Evolutionary conservation across 2,329 filamentous ascomycete genomes (phyloP), one percentile per base, ranked within the genome.

Genomic region (Aspergillus calidoustus): DNA sequence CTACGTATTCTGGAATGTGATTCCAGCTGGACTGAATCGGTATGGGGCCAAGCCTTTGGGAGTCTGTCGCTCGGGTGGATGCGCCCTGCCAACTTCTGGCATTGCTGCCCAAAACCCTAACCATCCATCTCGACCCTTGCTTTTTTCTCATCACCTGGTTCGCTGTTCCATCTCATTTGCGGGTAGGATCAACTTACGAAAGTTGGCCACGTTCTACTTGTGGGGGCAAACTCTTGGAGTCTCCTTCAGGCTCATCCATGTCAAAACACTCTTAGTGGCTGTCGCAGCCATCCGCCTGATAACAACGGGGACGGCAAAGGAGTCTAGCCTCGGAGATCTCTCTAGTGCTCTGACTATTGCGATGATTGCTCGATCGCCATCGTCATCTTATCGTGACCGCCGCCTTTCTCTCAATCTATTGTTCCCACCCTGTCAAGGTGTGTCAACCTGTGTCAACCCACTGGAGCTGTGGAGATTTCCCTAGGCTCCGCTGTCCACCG

Each of bases 101-200:
- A 57, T 69, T 69, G 67, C 64, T 69, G 67, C 67, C 67, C 67
- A 69, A 69, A 69, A 62, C 63, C 62, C 64, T 65, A 63, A 60
- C 43, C 57, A 54, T 47, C 54, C 50, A 34, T 54, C 31, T 57
- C 58, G 30, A 56, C 56, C 52, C 51, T 64, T 62, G 59, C 55
- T 62, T 61, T 65, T 41, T 61, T 60, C 59, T 61, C 61, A 49
- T 66, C 59, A 60, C 54, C 49, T 51, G 46, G 57, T 50, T 44
- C 61, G 58, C 60, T 47, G 54, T 53, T 55, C 62, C 54, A 65
- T 62, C 60, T 62, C 61, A 59, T 61, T 66, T 64, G 54, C 46
- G 59, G 60, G 49, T 61, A 62, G 51, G 66, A 68, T 68, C 65
- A 64, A 52, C 68, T 61, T 61, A 51, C 51, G 57, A 62, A 54